Evolutionary conservation across 441 rosid species (phyloP).

Genomic region (Erodium trifolium): DNA sequence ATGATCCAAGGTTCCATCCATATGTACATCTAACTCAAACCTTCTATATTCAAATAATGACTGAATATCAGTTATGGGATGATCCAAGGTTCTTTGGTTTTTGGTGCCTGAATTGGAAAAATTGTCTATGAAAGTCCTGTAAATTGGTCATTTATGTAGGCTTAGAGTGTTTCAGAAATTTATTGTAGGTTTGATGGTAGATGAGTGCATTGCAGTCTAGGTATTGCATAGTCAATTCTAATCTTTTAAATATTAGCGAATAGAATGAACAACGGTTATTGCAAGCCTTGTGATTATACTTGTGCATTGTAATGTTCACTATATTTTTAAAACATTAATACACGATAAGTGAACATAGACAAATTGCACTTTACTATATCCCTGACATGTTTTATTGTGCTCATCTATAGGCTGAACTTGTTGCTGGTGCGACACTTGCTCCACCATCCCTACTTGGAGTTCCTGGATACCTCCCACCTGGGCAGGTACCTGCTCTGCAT

Average conservation of each 20-base stretch:
- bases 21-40: neutral
- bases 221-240: neutral
- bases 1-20: no score
- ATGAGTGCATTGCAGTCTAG: neutral
- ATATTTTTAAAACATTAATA: no score
- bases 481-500: conserved; percentile 67
- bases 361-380: neutral
- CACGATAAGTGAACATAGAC: neutral
- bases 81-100: neutral
- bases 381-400: neutral
- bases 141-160: neutral
- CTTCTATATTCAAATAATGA: neutral
- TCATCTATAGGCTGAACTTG: conserved; percentile 38
- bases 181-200: neutral
- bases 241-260: neutral
- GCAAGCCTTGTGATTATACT: neutral
- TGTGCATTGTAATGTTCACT: neutral
- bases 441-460: conserved; percentile 59
- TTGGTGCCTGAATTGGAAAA: no score
- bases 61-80: neutral
- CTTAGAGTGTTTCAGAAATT: neutral
- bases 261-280: neutral
- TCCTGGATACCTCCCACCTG: conserved; percentile 66
- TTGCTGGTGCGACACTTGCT: conserved; percentile 43
- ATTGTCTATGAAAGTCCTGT: no score